phyloP scores from a whole-genome alignment of 371 early-diverging fungal genomes.

The Apophysomyces sp. region DNA sequence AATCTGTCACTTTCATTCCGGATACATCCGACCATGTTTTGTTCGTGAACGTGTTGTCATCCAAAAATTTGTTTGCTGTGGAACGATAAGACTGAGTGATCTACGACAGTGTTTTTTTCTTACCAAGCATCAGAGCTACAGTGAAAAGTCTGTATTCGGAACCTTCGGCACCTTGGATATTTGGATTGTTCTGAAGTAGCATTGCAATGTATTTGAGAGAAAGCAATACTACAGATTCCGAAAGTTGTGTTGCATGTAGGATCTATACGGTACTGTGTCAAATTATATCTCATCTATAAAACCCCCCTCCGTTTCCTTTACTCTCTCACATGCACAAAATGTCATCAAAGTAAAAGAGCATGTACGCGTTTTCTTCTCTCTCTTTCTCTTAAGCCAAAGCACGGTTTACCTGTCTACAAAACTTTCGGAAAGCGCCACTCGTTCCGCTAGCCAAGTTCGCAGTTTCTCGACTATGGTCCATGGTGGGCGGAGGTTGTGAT shows the following conservation, averaged over 20 bases:
- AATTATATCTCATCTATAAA: not conserved
- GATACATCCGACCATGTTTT: conserved; percentile 73
- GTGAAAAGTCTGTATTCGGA: conserved; percentile 80
- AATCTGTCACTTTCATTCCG: conserved; percentile 61
- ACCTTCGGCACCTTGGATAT: conserved; percentile 66
- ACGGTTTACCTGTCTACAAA: conserved; percentile 48
- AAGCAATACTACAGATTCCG: conserved; percentile 59
- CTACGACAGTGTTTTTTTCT: not conserved
- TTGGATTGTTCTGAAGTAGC: conserved; percentile 59
- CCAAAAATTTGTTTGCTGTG: conserved; percentile 65
- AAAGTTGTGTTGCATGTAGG: conserved; percentile 61
- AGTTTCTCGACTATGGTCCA: conserved; percentile 30
- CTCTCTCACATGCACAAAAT: not conserved
- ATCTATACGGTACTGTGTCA: conserved; percentile 24
- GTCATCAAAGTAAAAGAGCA: conserved; percentile 2
- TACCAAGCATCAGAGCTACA: conserved; percentile 72
- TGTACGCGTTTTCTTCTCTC: not conserved
- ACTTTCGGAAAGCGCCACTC: conserved; percentile 54
- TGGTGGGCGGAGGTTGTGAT: conserved; percentile 20
- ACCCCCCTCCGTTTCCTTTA: not conserved
- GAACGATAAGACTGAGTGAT: not conserved
- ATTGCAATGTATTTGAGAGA: conserved; percentile 65
- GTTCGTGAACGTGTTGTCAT: conserved; percentile 72
- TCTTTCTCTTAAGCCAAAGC: not conserved
- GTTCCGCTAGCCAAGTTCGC: conserved; percentile 47